Evolutionary conservation across 352 stramenopile species (phyloP).

Genomic region (Phytopythium cucurbitacearum): DNA sequence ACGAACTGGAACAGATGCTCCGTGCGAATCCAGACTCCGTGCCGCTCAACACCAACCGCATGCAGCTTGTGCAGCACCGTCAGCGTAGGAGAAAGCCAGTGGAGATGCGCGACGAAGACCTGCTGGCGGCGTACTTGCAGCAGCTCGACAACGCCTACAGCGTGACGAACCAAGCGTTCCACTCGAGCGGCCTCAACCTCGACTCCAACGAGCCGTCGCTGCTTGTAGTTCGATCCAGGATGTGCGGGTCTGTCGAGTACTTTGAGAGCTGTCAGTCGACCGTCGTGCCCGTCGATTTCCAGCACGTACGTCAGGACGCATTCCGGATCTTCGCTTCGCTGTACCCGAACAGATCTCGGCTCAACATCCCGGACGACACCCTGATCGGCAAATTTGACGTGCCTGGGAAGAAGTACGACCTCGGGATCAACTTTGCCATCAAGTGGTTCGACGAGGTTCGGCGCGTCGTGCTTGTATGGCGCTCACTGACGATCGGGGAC

Average conservation of each 20-base stretch:
- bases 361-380: slow-evolving; percentile 25
- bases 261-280: slow-evolving; percentile 3
- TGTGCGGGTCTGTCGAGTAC: neutral
- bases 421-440: slow-evolving; percentile 8
- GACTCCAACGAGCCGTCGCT: slow-evolving; percentile 1
- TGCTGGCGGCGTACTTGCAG: slow-evolving; percentile 1
- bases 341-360: slow-evolving; percentile 1
- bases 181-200: neutral
- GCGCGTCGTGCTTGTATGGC: slow-evolving; percentile 55
- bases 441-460: slow-evolving; percentile 38
- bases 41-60: neutral
- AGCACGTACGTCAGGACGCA: neutral
- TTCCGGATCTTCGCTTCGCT: slow-evolving; percentile 4
- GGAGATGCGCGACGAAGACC: neutral
- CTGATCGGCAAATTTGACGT: slow-evolving; percentile 33
- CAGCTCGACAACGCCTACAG: slow-evolving; percentile 1
- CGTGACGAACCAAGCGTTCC: slow-evolving; percentile 2
- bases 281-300: neutral
- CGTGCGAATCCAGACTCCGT: neutral
- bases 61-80: neutral
- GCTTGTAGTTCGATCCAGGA: neutral
- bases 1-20: neutral
- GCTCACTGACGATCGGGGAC: slow-evolving; percentile 20
- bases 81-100: neutral
- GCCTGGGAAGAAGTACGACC: neutral